A percentile compares a stretch with the other conserved stretches of the same genome.
Evolutionary conservation across 2,329 filamentous ascomycete species (phyloP).

Genomic region (Arthroderma sp.): DNA sequence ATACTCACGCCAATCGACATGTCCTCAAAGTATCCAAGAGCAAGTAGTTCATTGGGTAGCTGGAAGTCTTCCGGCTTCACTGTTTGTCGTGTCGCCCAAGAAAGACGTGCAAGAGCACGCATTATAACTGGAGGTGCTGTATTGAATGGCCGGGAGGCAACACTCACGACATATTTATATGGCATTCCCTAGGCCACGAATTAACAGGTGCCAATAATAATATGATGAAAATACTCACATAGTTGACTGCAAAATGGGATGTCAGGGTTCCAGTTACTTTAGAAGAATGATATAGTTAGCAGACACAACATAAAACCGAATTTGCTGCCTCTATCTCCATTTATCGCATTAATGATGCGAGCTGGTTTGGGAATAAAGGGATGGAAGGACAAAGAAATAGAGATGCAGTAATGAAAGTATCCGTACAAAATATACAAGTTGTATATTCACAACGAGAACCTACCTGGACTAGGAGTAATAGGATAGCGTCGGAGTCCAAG

Average conservation of each 20-base stretch:
- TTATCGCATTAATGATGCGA: no score
- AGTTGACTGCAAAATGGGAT: constrained; percentile 38
- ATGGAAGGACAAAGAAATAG: neutral
- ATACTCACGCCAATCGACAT: constrained; percentile 38
- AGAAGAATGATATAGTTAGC: neutral
- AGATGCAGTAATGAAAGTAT: neutral
- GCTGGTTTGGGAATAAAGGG: neutral
- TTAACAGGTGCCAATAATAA: neutral
- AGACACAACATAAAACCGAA: neutral
- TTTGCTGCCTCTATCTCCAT: neutral
- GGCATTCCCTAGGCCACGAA: constrained; percentile 36
- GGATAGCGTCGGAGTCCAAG: constrained; percentile 35
- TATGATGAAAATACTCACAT: constrained; percentile 19
- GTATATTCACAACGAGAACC: constrained; percentile 8
- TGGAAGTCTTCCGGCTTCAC: constrained; percentile 18
- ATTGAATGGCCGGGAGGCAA: constrained; percentile 30
- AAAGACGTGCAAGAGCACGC: constrained; percentile 36
- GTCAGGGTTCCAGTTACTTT: constrained; percentile 28
- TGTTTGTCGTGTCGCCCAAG: constrained; percentile 38
- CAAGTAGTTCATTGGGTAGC: constrained; percentile 44
- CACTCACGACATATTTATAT: constrained; percentile 45
- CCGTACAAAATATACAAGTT: neutral
- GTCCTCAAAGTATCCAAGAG: constrained; percentile 42
- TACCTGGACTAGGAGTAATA: constrained; percentile 21
- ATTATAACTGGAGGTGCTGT: constrained; percentile 31